phyloP scores from a whole-genome alignment of 1,284 basidiomycete species.

The Ceratobasidium papillatum region DNA sequence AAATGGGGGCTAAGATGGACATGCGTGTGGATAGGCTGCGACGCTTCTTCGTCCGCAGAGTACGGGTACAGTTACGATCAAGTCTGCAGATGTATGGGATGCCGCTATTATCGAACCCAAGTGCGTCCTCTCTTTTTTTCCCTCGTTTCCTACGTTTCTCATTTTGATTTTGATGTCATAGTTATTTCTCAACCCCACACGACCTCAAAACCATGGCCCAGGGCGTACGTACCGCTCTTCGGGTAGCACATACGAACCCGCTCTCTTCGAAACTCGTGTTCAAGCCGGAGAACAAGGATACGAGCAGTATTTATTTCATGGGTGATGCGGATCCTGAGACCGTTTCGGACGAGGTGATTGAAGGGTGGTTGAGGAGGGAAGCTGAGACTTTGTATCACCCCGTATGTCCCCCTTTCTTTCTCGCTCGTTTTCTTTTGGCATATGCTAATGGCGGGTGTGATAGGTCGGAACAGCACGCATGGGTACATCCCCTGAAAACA shows the following conservation, averaged over 20 bases:
- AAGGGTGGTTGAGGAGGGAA: constrained; percentile 52
- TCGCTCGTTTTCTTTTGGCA: neutral
- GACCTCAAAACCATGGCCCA: constrained; percentile 50
- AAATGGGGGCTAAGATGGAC: neutral
- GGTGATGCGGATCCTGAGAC: constrained; percentile 49
- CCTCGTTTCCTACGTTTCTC: constrained; percentile 39
- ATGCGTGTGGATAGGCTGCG: constrained; percentile 37
- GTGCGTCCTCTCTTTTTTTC: constrained; percentile 46
- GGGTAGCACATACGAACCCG: constrained; percentile 48
- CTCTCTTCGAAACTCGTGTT: constrained; percentile 50
- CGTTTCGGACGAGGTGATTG: constrained; percentile 55
- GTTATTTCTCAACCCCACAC: constrained; percentile 47
- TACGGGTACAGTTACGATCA: constrained; percentile 53
- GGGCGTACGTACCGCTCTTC: constrained; percentile 48
- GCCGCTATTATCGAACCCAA: constrained; percentile 57
- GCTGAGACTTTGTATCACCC: constrained; percentile 57
- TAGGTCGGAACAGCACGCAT: constrained; percentile 50
- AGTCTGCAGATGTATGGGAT: constrained; percentile 52
- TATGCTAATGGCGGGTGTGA: neutral
- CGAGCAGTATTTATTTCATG: constrained; percentile 51
- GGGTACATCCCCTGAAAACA: constrained; percentile 48
- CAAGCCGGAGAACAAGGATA: constrained; percentile 47
- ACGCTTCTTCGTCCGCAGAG: constrained; percentile 47
- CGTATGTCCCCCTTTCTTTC: constrained; percentile 47
- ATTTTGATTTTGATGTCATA: constrained; percentile 26